Evolutionary conservation across 1,284 basidiomycete species (phyloP).

Genomic region (Leccinum pseudoinsigne): DNA sequence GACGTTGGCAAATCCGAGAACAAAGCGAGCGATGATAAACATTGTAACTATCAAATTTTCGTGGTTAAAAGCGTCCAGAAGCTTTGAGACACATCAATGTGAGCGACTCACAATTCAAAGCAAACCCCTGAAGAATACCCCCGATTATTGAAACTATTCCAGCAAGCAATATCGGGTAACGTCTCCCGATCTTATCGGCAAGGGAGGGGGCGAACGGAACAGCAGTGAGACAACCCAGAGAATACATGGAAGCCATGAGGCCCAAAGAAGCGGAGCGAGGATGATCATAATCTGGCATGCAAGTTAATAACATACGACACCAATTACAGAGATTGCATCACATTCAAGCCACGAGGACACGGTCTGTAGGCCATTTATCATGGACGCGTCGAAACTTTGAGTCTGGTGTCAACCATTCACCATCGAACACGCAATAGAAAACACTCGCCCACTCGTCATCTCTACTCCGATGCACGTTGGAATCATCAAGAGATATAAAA

Average conservation of each 20-base stretch:
- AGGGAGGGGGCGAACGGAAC: conserved; percentile 15
- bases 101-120: conserved; percentile 18
- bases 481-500: conserved; percentile 45
- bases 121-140: conserved; percentile 18
- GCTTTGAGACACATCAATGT: too few species aligned
- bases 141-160: conserved; percentile 14
- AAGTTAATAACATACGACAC: conserved; percentile 1
- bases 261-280: conserved; percentile 22
- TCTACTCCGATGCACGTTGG: conserved; percentile 62
- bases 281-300: conserved; percentile 16
- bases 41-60: conserved; percentile 13
- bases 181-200: conserved; percentile 20
- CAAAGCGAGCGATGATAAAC: conserved; percentile 22
- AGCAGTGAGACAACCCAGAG: conserved; percentile 16
- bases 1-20: conserved; percentile 15
- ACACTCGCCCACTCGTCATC: conserved; percentile 57
- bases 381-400: conserved; percentile 19
- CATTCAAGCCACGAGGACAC: conserved; percentile 25
- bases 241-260: conserved; percentile 17
- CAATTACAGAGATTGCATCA: conserved; percentile 1
- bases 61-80: background rate
- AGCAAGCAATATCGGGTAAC: conserved; percentile 20
- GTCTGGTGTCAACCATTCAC: background rate
- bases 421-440: conserved; percentile 23
- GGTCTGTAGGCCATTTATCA: conserved; percentile 21